phyloP scores from a whole-genome alignment of 768 basidiomycete genomes.

The Cyathus striatus region DNA sequence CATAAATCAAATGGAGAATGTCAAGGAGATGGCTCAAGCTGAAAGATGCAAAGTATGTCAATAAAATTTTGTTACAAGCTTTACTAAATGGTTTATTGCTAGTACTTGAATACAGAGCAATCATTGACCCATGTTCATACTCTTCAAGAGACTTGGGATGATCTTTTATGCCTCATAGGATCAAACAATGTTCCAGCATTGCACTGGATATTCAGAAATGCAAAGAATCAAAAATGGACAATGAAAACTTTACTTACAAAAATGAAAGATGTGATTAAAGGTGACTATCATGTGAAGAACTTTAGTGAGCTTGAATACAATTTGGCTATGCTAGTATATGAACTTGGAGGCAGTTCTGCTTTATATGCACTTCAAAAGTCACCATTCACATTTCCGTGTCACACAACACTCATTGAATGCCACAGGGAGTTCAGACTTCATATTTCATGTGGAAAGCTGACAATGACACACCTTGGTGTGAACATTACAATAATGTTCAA shows the following conservation, averaged over 20 bases:
- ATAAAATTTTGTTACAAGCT: too few species aligned
- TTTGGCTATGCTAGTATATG: constrained; percentile 16
- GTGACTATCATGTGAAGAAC: constrained; percentile 13
- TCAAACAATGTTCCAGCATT: constrained; percentile 17
- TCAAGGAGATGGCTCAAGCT: too few species aligned
- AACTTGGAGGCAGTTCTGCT: constrained; percentile 21
- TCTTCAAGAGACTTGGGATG: constrained; percentile 7
- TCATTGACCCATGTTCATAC: too few species aligned
- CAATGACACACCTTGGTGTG: constrained; percentile 11
- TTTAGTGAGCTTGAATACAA: constrained; percentile 16
- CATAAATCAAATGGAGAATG: too few species aligned
- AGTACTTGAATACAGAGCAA: too few species aligned
- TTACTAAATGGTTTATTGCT: too few species aligned
- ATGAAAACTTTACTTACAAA: constrained; percentile 9
- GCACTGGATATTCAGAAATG: constrained; percentile 17
- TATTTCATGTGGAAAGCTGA: constrained; percentile 8
- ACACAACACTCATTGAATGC: constrained; percentile 9
- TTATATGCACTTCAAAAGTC: constrained; percentile 21
- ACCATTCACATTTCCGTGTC: constrained; percentile 13
- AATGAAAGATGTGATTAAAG: constrained; percentile 8
- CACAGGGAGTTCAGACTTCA: constrained; percentile 8
- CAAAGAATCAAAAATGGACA: constrained; percentile 8
- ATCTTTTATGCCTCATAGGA: constrained; percentile 9
- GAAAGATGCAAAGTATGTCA: too few species aligned
- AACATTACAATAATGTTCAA: constrained; percentile 19